Conservation (phyloP, 176 grass and related monocot genomes). For the Avena atlantica region DNA sequence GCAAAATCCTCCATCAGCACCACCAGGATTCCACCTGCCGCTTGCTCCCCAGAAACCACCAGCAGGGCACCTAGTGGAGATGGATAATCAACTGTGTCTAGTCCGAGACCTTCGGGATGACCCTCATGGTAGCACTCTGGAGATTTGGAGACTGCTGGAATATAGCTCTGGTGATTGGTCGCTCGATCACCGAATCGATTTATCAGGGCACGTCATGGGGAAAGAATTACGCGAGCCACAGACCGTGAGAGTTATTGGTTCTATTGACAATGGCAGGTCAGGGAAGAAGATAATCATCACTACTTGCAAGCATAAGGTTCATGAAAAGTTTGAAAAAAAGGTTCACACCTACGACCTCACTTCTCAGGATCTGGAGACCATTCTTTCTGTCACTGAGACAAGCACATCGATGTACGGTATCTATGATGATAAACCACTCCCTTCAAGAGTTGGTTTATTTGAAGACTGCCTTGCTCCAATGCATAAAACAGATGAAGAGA, state of each 20-base stretch:
- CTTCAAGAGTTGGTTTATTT: conserved; percentile 24
- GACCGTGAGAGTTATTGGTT: conserved; percentile 13
- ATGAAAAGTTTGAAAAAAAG: conserved; percentile 17
- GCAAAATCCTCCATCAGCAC: not conserved
- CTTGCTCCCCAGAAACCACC: not conserved
- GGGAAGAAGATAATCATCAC: conserved; percentile 26
- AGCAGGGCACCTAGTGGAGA: conserved; percentile 12
- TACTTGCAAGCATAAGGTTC: conserved; percentile 17
- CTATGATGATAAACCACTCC: not conserved
- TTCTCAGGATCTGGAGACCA: not conserved
- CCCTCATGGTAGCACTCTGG: not conserved
- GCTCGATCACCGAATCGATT: not conserved
- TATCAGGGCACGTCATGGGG: not conserved
- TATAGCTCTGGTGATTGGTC: conserved; percentile 22
- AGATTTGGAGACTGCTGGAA: conserved; percentile 40
- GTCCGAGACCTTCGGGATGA: not conserved
- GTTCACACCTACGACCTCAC: not conserved
- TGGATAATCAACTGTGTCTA: conserved; percentile 23
- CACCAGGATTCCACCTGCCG: not conserved
- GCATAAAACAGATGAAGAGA: conserved; percentile 42
- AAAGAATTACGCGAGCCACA: not conserved
- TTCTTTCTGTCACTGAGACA: not conserved
- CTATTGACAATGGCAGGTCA: not conserved
- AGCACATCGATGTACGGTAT: not conserved
- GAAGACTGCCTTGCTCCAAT: conserved; percentile 37